phyloP scores from a whole-genome alignment of 306 rosid species.

The Trifolium subterraneum region DNA sequence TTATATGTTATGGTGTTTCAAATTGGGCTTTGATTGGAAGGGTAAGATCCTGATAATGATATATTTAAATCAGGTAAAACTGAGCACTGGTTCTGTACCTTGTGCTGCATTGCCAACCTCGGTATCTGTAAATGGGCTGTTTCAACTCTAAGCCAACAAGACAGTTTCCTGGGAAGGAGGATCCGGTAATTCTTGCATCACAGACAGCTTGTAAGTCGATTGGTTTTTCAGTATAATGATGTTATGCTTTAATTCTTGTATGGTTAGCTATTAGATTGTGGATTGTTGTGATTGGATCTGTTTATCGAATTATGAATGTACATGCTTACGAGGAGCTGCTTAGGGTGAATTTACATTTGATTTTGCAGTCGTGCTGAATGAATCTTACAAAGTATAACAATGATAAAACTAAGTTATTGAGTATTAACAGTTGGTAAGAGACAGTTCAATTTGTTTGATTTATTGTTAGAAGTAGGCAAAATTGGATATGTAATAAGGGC shows the following conservation, averaged over 20 bases:
- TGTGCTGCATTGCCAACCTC: constrained; percentile 48
- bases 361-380: constrained; percentile 21
- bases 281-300: constrained; percentile 19
- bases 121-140: constrained; percentile 82
- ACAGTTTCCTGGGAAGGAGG: constrained; percentile 78
- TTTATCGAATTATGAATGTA: constrained; percentile 21
- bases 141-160: constrained; percentile 65
- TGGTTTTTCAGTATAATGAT: neutral
- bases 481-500: constrained; percentile 13
- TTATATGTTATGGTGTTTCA: constrained; percentile 40
- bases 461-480: constrained; percentile 17
- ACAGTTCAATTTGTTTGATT: constrained; percentile 8
- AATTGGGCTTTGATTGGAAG: constrained; percentile 51
- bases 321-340: neutral
- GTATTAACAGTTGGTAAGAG: neutral
- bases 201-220: constrained; percentile 88
- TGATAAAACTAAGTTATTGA: neutral
- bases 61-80: constrained; percentile 55
- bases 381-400: constrained; percentile 18
- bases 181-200: constrained; percentile 80
- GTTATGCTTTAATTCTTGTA: constrained; percentile 25
- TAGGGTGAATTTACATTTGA: constrained; percentile 24
- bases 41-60: constrained; percentile 56
- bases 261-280: neutral
- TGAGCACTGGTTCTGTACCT: constrained; percentile 41